phyloP scores from a whole-genome alignment of 164 flowering plant genomes.

The Houttuynia cordata region DNA sequence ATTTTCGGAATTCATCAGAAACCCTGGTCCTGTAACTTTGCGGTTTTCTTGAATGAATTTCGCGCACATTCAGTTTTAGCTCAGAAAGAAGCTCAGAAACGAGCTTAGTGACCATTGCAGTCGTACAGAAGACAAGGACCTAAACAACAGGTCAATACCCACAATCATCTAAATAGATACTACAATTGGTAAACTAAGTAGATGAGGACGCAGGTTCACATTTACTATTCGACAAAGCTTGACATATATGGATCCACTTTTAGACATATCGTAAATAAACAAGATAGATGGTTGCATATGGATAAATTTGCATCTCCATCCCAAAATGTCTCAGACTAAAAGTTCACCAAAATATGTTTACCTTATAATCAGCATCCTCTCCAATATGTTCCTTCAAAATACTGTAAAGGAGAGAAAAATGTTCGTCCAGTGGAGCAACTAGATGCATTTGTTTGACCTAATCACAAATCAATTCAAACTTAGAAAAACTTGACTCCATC shows the following conservation, averaged over 20 bases:
- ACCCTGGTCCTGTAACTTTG: constrained; percentile 88
- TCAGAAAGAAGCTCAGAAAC: constrained; percentile 77
- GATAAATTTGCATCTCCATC: background rate
- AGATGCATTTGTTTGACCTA: constrained; percentile 86
- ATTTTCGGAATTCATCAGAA: constrained; percentile 95
- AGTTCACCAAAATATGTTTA: constrained; percentile 6
- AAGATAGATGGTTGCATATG: too few relatives aligned
- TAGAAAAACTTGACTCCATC: background rate
- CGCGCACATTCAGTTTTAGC: constrained; percentile 79
- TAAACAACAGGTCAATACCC: constrained; percentile 13
- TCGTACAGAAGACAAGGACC: constrained; percentile 97
- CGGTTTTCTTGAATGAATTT: constrained; percentile 91
- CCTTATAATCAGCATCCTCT: constrained; percentile 90
- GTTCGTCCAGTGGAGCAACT: constrained; percentile 72
- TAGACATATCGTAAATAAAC: too few relatives aligned
- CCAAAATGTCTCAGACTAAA: background rate
- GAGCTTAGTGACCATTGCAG: constrained; percentile 87
- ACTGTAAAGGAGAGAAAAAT: constrained; percentile 52
- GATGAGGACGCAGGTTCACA: too few relatives aligned
- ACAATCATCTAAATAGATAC: too few relatives aligned
- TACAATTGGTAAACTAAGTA: too few relatives aligned
- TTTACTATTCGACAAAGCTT: too few relatives aligned
- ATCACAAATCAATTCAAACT: constrained; percentile 3
- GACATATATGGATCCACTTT: too few relatives aligned
- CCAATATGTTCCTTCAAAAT: constrained; percentile 79